phyloP scores from a whole-genome alignment of 2,329 filamentous ascomycete genomes.

The Pseudogymnoascus sp. region DNA sequence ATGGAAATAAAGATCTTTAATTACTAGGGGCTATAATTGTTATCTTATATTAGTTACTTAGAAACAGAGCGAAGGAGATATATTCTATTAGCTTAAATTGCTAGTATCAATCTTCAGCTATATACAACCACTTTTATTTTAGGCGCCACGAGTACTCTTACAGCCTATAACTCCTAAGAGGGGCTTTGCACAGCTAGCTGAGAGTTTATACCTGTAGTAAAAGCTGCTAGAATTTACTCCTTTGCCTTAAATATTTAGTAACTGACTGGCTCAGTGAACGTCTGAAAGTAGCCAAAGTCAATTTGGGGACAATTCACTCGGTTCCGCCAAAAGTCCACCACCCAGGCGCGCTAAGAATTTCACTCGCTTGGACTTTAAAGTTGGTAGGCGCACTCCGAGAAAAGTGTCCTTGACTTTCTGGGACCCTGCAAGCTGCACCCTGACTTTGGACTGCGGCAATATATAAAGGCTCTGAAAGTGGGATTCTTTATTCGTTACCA shows the following conservation, averaged over 20 bases:
- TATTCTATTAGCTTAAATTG: background rate
- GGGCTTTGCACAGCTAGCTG: background rate
- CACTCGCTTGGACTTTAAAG: slow-evolving; percentile 4
- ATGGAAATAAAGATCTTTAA: background rate
- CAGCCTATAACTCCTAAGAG: background rate
- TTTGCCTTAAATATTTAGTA: background rate
- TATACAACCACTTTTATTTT: no score
- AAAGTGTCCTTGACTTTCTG: slow-evolving; percentile 9
- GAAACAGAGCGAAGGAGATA: background rate
- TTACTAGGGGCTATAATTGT: background rate
- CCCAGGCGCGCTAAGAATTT: background rate
- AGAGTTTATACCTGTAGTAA: background rate
- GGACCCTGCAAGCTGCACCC: slow-evolving; percentile 5
- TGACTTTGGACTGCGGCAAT: background rate
- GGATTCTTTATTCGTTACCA: background rate
- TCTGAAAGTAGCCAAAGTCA: background rate
- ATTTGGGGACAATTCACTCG: background rate
- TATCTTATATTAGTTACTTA: background rate
- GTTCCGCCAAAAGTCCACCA: background rate
- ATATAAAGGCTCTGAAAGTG: background rate
- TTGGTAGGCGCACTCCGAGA: slow-evolving; percentile 7
- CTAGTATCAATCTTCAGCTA: background rate
- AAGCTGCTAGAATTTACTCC: background rate
- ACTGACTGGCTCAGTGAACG: background rate
- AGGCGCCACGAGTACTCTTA: background rate